These are phyloP conservation scores for Cryptosporidium meleagridis DNA, from an alignment of 169 alveolate genomes.

Conservation along the genomic window DNA sequence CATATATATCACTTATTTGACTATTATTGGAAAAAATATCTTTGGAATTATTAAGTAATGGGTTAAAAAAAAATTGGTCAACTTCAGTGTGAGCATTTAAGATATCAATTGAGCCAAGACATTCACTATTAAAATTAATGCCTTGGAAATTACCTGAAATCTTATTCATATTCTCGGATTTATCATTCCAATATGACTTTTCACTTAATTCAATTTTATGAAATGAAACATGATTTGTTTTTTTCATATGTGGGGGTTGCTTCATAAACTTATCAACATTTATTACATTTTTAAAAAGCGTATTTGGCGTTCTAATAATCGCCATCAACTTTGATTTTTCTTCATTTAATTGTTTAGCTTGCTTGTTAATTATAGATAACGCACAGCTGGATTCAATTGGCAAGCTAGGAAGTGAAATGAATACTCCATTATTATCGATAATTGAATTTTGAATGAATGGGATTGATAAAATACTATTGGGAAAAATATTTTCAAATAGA, in stretches of 20 bases:
- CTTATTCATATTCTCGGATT: background rate
- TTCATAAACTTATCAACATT: conserved; percentile 37
- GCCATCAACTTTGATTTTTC: conserved; percentile 2
- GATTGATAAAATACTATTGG: conserved; percentile 43
- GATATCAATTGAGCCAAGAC: background rate
- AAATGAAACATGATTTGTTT: conserved; percentile 13
- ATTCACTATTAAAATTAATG: background rate
- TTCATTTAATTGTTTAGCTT: background rate
- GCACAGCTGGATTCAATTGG: conserved; percentile 24
- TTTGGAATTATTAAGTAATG: background rate
- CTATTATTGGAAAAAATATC: background rate
- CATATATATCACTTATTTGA: background rate
- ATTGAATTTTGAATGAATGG: conserved; percentile 47
- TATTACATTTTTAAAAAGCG: conserved; percentile 13
- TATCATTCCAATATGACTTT: conserved; percentile 73
- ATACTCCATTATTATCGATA: conserved; percentile 26
- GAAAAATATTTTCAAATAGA: conserved; percentile 36
- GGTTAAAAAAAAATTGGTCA: background rate
- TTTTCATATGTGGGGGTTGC: conserved; percentile 63
- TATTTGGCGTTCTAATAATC: conserved; percentile 55
- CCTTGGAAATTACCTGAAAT: background rate
- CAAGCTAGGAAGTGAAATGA: conserved; percentile 13
- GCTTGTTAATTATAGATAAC: conserved; percentile 23
- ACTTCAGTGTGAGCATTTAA: background rate
- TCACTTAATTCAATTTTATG: conserved; percentile 37